Conservation (phyloP, 2,329 filamentous ascomycete genomes). For the Ophiocordyceps camponoti-floridani region DNA sequence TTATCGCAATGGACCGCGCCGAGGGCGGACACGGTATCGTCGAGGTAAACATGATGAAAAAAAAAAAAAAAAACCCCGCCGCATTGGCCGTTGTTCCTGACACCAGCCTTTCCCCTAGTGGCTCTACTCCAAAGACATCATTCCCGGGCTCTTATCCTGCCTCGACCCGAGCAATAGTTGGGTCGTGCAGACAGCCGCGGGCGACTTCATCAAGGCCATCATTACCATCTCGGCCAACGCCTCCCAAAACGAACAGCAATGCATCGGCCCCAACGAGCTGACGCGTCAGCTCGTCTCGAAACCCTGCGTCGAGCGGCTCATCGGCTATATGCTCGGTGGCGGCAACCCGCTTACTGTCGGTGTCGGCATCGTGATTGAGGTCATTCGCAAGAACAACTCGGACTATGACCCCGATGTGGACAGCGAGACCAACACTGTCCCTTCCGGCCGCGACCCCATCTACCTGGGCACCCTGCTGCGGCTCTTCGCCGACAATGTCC, state of each 20-base stretch:
- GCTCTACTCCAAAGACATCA: constrained; percentile 77
- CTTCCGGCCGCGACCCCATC: constrained; percentile 80
- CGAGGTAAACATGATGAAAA: constrained; percentile 38
- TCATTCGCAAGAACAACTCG: constrained; percentile 97
- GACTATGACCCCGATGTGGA: constrained; percentile 93
- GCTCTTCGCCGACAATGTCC: constrained; percentile 77
- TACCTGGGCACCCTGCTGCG: constrained; percentile 83
- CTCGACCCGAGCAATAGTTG: constrained; percentile 71
- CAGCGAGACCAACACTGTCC: constrained; percentile 58
- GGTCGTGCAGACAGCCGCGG: constrained; percentile 87
- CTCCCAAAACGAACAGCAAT: constrained; percentile 95
- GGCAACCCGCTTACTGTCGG: constrained; percentile 91
- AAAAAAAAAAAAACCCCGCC: too few relatives aligned
- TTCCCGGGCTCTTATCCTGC: constrained; percentile 73
- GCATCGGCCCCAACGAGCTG: constrained; percentile 92
- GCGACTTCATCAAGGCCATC: constrained; percentile 95
- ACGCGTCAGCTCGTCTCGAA: constrained; percentile 87
- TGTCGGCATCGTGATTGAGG: constrained; percentile 93
- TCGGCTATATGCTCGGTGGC: constrained; percentile 78
- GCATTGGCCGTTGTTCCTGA: neutral
- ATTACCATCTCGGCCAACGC: constrained; percentile 98
- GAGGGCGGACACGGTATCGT: constrained; percentile 86
- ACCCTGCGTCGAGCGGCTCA: constrained; percentile 66
- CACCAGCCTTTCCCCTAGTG: constrained; percentile 35
- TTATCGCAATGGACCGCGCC: constrained; percentile 85